Conservation (phyloP, 1,284 basidiomycete genomes). For the Mycosarcoma maydis region DNA sequence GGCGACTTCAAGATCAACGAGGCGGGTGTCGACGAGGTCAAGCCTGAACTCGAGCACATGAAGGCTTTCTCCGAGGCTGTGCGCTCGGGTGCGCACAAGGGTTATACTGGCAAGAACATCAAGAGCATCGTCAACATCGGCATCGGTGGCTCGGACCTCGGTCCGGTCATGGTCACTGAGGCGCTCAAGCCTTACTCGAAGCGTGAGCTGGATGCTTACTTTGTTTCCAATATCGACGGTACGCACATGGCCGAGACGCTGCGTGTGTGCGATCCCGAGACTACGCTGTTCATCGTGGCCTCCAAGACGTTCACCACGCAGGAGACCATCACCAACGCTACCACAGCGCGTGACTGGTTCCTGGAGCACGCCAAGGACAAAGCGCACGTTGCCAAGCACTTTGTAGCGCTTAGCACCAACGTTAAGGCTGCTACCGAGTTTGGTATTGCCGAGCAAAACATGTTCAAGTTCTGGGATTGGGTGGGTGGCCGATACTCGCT, state of each 20-base stretch:
- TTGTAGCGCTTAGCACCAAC: conserved; percentile 97
- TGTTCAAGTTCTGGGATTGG: conserved; percentile 99
- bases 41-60: conserved; percentile 87
- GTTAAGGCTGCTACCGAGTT: conserved; percentile 93
- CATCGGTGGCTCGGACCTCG: conserved; percentile 96
- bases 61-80: conserved; percentile 86
- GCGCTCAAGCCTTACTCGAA: conserved; percentile 92
- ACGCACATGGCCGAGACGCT: conserved; percentile 94
- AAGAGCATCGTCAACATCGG: conserved; percentile 97
- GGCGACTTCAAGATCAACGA: conserved; percentile 76
- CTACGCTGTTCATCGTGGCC: conserved; percentile 95
- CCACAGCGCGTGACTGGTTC: conserved; percentile 95
- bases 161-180: conserved; percentile 98
- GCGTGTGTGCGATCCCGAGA: conserved; percentile 84
- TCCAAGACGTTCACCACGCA: conserved; percentile 99
- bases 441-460: conserved; percentile 89
- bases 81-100: conserved; percentile 88
- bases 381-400: conserved; percentile 96
- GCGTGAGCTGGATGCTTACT: conserved; percentile 85
- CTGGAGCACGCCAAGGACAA: conserved; percentile 77
- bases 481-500: conserved; percentile 97
- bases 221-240: conserved; percentile 98
- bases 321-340: conserved; percentile 98
- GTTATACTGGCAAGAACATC: conserved; percentile 95
- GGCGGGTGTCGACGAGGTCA: conserved; percentile 82